phyloP scores from a whole-genome alignment of 768 basidiomycete genomes.

The Termitomyces sp. region DNA sequence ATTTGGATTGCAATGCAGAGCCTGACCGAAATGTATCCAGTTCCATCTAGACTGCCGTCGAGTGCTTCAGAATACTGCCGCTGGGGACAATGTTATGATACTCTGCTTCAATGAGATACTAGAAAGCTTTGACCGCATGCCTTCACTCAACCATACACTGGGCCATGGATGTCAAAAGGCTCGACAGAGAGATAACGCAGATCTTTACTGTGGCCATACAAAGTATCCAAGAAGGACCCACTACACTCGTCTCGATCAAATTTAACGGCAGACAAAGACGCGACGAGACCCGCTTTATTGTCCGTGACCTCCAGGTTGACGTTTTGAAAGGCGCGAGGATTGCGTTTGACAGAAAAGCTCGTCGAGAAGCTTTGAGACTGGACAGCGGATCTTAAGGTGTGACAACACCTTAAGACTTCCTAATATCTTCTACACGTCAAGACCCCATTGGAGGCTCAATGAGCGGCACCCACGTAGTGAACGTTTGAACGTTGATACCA shows the following conservation, averaged over 20 bases:
- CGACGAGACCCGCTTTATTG: conserved; percentile 1
- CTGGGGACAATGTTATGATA: not conserved
- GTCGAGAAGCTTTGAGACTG: not conserved
- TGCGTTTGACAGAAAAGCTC: not conserved
- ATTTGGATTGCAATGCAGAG: not conserved
- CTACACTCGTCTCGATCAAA: not conserved
- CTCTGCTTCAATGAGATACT: not conserved
- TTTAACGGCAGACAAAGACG: conserved; percentile 5
- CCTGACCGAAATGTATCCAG: not conserved
- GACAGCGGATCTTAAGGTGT: not conserved
- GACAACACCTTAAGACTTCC: not conserved
- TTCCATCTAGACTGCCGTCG: not conserved
- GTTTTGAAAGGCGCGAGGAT: not conserved
- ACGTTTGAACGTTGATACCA: no score
- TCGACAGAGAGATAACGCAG: conserved; percentile 21
- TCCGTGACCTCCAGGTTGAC: not conserved
- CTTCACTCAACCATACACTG: conserved; percentile 17
- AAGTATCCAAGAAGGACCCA: conserved; percentile 12
- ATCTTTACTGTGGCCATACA: conserved; percentile 27
- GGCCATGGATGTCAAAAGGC: conserved; percentile 25
- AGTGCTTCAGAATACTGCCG: not conserved
- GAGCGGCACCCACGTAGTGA: no score
- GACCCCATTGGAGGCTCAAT: not conserved
- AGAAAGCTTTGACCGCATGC: conserved; percentile 7
- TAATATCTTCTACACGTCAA: not conserved